These are phyloP conservation scores for Micractinium conductrix DNA, from an alignment of 139 green algal genomes.

Conservation along the genomic window DNA sequence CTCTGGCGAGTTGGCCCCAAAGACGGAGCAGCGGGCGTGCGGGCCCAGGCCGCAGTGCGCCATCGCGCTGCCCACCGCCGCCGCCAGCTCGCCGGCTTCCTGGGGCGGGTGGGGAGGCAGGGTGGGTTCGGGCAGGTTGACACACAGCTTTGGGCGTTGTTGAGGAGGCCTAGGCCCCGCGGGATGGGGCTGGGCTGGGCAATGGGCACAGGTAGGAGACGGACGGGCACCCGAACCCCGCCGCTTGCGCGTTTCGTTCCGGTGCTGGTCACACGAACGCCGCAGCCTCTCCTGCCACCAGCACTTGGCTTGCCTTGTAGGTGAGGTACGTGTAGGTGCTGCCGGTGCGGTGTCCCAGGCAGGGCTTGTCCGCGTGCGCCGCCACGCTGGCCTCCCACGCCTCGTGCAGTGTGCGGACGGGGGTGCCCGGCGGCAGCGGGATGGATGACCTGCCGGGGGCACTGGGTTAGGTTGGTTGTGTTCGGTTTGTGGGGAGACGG, in stretches of 20 bases:
- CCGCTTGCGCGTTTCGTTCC: too few species aligned
- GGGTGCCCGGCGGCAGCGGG: not conserved
- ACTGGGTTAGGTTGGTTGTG: too few species aligned
- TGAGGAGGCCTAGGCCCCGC: too few species aligned
- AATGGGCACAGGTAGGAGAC: too few species aligned
- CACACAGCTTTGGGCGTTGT: too few species aligned
- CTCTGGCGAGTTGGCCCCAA: constrained; percentile 81
- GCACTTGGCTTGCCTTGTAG: constrained; percentile 39
- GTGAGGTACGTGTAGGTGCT: constrained; percentile 55
- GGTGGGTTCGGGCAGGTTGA: too few species aligned
- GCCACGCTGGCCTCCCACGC: constrained; percentile 62
- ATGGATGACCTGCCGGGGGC: not conserved
- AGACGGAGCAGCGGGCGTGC: constrained; percentile 58
- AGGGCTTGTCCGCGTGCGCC: constrained; percentile 54
- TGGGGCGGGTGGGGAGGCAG: constrained; percentile 31
- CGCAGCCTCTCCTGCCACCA: too few species aligned
- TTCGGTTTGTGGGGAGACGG: too few species aligned
- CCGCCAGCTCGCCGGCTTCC: constrained; percentile 1
- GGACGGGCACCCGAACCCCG: too few species aligned
- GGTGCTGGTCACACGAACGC: too few species aligned
- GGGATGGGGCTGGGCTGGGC: too few species aligned
- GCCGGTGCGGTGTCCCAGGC: constrained; percentile 53
- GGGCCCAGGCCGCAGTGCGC: constrained; percentile 37
- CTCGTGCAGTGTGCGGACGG: constrained; percentile 68
- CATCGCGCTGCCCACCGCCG: constrained; percentile 45